A percentile compares a stretch with the other conserved stretches of the same genome.
Evolutionary conservation across 129 eudicot genomes (phyloP).

Genomic region (Pittosporum tobira): DNA sequence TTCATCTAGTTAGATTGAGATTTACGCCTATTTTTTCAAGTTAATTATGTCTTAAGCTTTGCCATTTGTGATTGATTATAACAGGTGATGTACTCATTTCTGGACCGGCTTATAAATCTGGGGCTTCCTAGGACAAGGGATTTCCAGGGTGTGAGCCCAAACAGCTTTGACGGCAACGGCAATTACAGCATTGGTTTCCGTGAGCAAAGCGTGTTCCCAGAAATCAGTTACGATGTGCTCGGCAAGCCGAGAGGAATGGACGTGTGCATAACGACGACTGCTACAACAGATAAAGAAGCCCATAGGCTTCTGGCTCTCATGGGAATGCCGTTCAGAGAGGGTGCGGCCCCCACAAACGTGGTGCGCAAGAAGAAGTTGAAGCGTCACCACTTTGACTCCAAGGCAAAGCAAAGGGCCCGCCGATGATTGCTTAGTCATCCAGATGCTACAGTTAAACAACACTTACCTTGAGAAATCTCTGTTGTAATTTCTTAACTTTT

Average conservation of each 20-base stretch:
- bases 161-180: slow-evolving; percentile 94
- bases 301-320: slow-evolving; percentile 58
- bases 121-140: slow-evolving; percentile 92
- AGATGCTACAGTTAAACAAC: too few species aligned
- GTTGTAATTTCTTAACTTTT: background rate
- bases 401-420: slow-evolving; percentile 51
- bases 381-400: slow-evolving; percentile 78
- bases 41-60: background rate
- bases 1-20: background rate
- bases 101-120: slow-evolving; percentile 80
- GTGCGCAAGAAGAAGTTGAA: slow-evolving; percentile 71
- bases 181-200: slow-evolving; percentile 74
- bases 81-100: slow-evolving; percentile 84
- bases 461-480: background rate
- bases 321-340: slow-evolving; percentile 98
- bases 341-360: slow-evolving; percentile 28
- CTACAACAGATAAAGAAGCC: slow-evolving; percentile 81
- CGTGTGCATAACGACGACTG: slow-evolving; percentile 76
- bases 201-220: slow-evolving; percentile 90
- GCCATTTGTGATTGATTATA: background rate
- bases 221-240: slow-evolving; percentile 54
- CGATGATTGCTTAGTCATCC: slow-evolving; percentile 10
- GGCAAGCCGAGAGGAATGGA: slow-evolving; percentile 95
- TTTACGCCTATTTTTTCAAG: background rate
- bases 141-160: slow-evolving; percentile 91